These are phyloP conservation scores for Microcos paniculata DNA, from an alignment of 345 rosid species.

Conservation along the genomic window DNA sequence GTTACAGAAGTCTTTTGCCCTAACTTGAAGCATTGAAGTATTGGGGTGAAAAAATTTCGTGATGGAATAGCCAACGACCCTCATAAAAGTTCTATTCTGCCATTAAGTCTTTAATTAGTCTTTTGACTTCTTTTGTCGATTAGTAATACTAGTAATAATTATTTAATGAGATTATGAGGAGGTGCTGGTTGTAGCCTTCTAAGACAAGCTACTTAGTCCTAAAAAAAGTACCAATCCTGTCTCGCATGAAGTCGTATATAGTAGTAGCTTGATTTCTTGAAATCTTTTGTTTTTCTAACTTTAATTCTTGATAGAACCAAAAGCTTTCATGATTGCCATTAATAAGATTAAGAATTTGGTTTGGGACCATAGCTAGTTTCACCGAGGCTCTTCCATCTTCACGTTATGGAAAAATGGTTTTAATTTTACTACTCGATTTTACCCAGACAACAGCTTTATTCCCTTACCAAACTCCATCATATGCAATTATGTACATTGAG, in stretches of 20 bases:
- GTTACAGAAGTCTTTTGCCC: background rate
- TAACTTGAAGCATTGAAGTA: too few species aligned
- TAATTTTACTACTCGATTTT: background rate
- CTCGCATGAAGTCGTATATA: too few species aligned
- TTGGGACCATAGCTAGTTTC: background rate
- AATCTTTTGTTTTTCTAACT: background rate
- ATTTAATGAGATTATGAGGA: background rate
- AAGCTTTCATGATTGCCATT: background rate
- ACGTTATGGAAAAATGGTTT: background rate
- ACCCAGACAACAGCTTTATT: background rate
- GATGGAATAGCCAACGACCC: slow-evolving; percentile 22
- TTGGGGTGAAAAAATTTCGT: background rate
- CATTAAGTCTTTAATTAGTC: too few species aligned
- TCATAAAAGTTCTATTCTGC: background rate
- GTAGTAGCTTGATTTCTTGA: too few species aligned
- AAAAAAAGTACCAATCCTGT: background rate
- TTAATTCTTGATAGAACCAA: background rate
- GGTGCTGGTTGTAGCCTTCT: background rate
- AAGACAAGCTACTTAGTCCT: background rate
- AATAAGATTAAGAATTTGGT: too few species aligned
- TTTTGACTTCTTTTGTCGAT: background rate
- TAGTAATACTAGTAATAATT: background rate
- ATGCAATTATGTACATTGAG: background rate
- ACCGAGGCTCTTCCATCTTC: background rate
- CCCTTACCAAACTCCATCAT: slow-evolving; percentile 6